Percentiles rank a stretch among this genome's conserved stretches.
phyloP scores from a whole-genome alignment of 345 rosid species.

The Citrus sp. region DNA sequence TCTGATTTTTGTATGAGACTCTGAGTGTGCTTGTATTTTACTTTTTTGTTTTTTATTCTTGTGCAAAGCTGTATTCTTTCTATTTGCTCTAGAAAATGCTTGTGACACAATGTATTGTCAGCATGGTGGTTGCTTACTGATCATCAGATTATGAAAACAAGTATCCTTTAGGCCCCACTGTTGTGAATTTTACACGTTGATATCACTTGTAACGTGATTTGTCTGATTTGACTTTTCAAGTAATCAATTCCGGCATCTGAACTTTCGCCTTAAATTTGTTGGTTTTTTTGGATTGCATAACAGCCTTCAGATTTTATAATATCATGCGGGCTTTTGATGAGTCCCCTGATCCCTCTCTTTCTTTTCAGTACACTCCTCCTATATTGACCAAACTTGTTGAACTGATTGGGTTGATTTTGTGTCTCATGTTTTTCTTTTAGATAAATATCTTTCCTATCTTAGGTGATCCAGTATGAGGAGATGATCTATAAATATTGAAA shows the following conservation, averaged over 20 bases:
- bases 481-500: background rate
- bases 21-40: background rate
- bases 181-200: background rate
- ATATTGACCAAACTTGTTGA: background rate
- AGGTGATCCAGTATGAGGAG: background rate
- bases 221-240: slow-evolving; percentile 1
- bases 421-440: background rate
- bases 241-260: background rate
- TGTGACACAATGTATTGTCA: too few relatives aligned
- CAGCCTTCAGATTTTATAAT: background rate
- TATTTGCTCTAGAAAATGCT: background rate
- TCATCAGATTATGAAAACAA: background rate
- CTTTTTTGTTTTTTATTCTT: background rate
- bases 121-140: background rate
- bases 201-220: background rate
- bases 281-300: background rate
- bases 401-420: background rate
- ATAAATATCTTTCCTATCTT: background rate
- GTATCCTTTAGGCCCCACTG: background rate
- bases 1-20: background rate
- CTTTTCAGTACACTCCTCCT: background rate
- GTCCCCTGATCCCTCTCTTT: background rate
- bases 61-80: background rate
- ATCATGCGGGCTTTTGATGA: background rate
- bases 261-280: background rate